These are phyloP conservation scores for Grifola frondosa DNA, from an alignment of 1,284 basidiomycete species.

Conservation along the genomic window DNA sequence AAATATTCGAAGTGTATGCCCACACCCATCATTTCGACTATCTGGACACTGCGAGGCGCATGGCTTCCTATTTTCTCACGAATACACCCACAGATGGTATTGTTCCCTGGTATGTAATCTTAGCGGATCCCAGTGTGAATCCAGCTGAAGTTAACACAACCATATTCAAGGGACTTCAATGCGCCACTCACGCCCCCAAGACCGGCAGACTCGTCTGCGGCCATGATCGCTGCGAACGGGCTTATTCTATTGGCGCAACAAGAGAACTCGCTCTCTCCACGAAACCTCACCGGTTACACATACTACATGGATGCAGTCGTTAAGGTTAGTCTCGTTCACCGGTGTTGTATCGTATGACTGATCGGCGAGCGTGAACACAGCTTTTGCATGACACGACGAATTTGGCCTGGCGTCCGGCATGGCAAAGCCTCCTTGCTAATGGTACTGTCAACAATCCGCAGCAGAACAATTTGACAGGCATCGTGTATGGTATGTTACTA, in stretches of 20 bases:
- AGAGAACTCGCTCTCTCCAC: constrained; percentile 37
- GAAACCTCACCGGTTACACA: constrained; percentile 36
- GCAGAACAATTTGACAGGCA: constrained; percentile 58
- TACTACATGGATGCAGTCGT: constrained; percentile 52
- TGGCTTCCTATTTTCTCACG: constrained; percentile 60
- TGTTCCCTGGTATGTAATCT: constrained; percentile 54
- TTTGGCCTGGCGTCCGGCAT: constrained; percentile 55
- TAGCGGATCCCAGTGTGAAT: not conserved
- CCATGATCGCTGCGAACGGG: constrained; percentile 57
- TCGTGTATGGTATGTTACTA: constrained; percentile 53
- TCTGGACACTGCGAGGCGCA: constrained; percentile 53
- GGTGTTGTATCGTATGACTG: not conserved
- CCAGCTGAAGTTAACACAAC: constrained; percentile 2
- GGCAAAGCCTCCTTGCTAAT: constrained; percentile 65
- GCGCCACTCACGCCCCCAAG: constrained; percentile 53
- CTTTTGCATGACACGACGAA: constrained; percentile 51
- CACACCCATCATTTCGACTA: constrained; percentile 50
- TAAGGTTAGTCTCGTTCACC: constrained; percentile 32
- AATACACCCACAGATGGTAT: constrained; percentile 56
- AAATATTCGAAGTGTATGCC: constrained; percentile 50
- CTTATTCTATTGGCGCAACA: constrained; percentile 57
- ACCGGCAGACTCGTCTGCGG: constrained; percentile 67
- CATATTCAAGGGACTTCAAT: constrained; percentile 60
- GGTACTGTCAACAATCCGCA: constrained; percentile 62
- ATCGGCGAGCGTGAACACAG: constrained; percentile 26